A percentile compares a stretch with the other conserved stretches of the same genome.
These are phyloP conservation scores for Nicotiana noctiflora DNA, from an alignment of 257 asterid species.

Conservation along the genomic window DNA sequence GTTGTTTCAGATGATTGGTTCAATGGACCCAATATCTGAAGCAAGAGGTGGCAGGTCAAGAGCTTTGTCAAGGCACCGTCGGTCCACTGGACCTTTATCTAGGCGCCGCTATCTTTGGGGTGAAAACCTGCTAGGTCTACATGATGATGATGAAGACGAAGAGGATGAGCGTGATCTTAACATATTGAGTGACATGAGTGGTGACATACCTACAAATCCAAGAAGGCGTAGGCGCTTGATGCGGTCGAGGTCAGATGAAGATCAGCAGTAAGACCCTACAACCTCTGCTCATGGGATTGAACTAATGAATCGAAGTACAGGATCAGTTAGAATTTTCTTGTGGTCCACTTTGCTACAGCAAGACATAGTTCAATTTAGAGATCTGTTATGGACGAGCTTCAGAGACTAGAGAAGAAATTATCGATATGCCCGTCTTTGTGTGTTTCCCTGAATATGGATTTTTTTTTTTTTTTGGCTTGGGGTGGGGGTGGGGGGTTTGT, in stretches of 20 bases:
- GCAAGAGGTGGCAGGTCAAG: constrained; percentile 62
- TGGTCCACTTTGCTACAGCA: not conserved
- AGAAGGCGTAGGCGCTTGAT: constrained; percentile 58
- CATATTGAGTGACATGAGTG: constrained; percentile 30
- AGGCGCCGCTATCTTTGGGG: constrained; percentile 83
- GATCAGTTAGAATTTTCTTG: not conserved
- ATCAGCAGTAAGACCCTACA: constrained; percentile 18
- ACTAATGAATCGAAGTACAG: not conserved
- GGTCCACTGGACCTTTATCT: constrained; percentile 37
- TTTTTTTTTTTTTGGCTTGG: too few relatives aligned
- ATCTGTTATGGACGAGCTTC: too few relatives aligned
- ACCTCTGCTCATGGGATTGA: constrained; percentile 8
- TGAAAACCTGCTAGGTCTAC: constrained; percentile 59
- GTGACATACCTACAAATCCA: constrained; percentile 26
- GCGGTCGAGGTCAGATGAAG: constrained; percentile 37
- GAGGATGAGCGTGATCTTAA: constrained; percentile 25
- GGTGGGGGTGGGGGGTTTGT: too few relatives aligned
- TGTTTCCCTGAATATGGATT: not conserved
- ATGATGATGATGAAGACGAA: constrained; percentile 23
- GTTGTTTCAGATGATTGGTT: constrained; percentile 80
- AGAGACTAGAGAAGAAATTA: not conserved
- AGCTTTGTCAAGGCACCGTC: constrained; percentile 52
- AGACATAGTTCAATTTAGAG: not conserved
- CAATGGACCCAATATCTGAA: constrained; percentile 50
- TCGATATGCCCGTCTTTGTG: not conserved